Evolutionary conservation across 306 rosid species (phyloP), one percentile per base, ranked within the genome.

Genomic region (Fragaria iinumae): DNA sequence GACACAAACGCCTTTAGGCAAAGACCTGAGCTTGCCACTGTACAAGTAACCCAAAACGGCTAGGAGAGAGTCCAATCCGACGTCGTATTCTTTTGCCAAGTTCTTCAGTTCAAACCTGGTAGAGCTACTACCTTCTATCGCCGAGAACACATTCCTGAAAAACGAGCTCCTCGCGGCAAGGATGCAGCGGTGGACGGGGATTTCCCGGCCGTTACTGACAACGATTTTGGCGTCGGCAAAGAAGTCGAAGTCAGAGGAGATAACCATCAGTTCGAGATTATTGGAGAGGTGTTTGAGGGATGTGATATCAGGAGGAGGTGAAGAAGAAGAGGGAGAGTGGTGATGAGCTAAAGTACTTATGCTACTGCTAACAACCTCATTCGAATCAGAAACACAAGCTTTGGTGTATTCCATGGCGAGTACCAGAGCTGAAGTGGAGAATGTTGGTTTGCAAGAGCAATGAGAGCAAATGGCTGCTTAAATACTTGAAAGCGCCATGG

Each of bases 111-210:
- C 71, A 39, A 88, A 63, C 69, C 80, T 77, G 8, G 10, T 17
- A 6, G 16, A 4, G 20, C 11, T 47, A 0, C 56, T 66, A 38
- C 60, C 36, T 50, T 59, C 82, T 10, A 53, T 74, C 6, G 49
- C 72, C 29, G 72, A 43, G 48, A 85, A 89, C 32, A 69, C 45
- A 0, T 6, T 66, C 87, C 77, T 85, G 72, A 84, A 90, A 72
- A 88, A 88, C 7, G 48, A 12, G 39, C 87, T 91, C 47, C 93
- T 82, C 32, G 90, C 83, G 0, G 89, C 67, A 8, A 91, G 84
- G 71, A 87, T 64, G 76, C 96, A 87, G 2, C 88, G 87, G 80
- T 90, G 91, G 50, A 88, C 88, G 0, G 78, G 65, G 23, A 87
- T 73, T 70, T 88, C 88, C 9, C 66, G 25, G 25, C 85, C 80